phyloP scores from a whole-genome alignment of 768 basidiomycete species.

The Sporobolomyces pararoseus region DNA sequence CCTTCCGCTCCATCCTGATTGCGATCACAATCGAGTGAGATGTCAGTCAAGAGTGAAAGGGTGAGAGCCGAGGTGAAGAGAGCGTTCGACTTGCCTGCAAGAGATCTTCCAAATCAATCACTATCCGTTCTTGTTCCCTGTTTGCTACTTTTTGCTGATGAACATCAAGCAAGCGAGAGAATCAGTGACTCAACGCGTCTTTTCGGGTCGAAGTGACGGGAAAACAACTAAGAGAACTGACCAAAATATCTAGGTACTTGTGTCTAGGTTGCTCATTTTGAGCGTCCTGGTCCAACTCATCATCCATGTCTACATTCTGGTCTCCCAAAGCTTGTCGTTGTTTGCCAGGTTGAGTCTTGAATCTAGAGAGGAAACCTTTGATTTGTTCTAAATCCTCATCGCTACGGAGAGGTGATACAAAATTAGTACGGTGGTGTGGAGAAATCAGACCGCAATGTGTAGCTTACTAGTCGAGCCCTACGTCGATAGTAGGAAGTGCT shows the following conservation, averaged over 20 bases:
- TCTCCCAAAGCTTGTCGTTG: slow-evolving; percentile 4
- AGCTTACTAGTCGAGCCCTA: slow-evolving; percentile 43
- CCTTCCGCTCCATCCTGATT: slow-evolving; percentile 62
- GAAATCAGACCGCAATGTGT: not conserved
- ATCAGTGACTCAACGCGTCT: not conserved
- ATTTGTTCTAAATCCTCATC: slow-evolving; percentile 39
- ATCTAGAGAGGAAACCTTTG: slow-evolving; percentile 38
- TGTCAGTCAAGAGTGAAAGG: not conserved
- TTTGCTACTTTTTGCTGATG: slow-evolving; percentile 87
- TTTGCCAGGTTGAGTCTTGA: slow-evolving; percentile 30
- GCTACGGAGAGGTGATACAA: slow-evolving; percentile 9
- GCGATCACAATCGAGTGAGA: no score
- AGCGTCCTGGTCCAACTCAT: not conserved
- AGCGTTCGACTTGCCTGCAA: slow-evolving; percentile 12
- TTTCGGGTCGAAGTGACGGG: not conserved
- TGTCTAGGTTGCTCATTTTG: slow-evolving; percentile 14
- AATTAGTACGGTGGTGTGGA: not conserved
- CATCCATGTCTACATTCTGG: slow-evolving; percentile 8
- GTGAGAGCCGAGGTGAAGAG: not conserved
- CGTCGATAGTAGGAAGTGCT: slow-evolving; percentile 40
- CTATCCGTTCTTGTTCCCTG: slow-evolving; percentile 81
- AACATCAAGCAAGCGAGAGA: not conserved
- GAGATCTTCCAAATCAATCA: slow-evolving; percentile 78
- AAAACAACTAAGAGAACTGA: slow-evolving; percentile 51
- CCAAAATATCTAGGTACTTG: slow-evolving; percentile 82